phyloP scores from a whole-genome alignment of 1,284 basidiomycete genomes.

The Pascua guehoae region DNA sequence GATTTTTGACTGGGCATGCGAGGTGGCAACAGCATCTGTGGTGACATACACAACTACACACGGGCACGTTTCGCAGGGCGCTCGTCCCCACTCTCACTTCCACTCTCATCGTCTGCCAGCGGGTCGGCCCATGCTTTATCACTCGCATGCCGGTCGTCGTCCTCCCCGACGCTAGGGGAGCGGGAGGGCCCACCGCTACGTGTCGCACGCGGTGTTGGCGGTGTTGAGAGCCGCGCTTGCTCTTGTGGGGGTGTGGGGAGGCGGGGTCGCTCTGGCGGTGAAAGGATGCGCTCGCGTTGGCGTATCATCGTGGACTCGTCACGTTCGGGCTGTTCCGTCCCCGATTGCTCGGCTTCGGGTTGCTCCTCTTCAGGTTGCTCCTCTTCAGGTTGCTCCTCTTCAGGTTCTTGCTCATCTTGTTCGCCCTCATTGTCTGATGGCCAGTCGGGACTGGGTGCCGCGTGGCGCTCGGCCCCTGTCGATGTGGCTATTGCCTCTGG shows the following conservation, averaged over 20 bases:
- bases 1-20: background rate
- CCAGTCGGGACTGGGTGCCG: background rate
- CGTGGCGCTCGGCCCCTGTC: background rate
- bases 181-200: slow-evolving; percentile 5
- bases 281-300: too few relatives aligned
- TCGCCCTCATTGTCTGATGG: too few relatives aligned
- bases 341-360: too few relatives aligned
- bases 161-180: slow-evolving; percentile 11
- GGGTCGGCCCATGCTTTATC: slow-evolving; percentile 13
- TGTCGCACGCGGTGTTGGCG: slow-evolving; percentile 5
- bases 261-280: too few relatives aligned
- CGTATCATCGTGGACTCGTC: too few relatives aligned
- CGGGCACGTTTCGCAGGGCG: background rate
- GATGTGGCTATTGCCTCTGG: background rate
- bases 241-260: too few relatives aligned
- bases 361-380: too few relatives aligned
- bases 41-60: background rate
- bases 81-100: background rate
- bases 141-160: slow-evolving; percentile 7
- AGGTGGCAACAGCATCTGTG: too few relatives aligned
- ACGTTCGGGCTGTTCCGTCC: too few relatives aligned
- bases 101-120: slow-evolving; percentile 9
- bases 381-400: too few relatives aligned
- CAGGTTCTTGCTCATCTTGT: too few relatives aligned
- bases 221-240: background rate